These are phyloP conservation scores for Senna tora DNA, from an alignment of 306 rosid species.

Conservation along the genomic window DNA sequence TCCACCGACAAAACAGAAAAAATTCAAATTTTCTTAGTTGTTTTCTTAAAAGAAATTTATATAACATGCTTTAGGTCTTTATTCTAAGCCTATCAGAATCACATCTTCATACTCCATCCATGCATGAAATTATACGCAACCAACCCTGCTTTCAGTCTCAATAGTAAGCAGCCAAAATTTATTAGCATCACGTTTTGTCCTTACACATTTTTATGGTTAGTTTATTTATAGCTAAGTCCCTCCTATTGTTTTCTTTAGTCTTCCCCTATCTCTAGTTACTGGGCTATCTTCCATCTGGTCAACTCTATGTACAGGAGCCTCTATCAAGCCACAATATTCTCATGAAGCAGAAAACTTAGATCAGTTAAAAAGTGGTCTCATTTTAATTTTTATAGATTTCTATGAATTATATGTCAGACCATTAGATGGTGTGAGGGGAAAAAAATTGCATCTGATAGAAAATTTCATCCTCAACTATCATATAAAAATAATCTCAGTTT, in stretches of 20 bases:
- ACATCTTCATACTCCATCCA: slow-evolving; percentile 25
- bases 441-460: slow-evolving; percentile 11
- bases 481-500: slow-evolving; percentile 15
- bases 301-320: too few relatives aligned
- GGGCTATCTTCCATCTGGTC: too few relatives aligned
- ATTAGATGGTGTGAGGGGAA: slow-evolving; percentile 23
- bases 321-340: too few relatives aligned
- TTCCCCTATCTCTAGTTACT: too few relatives aligned
- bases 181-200: slow-evolving; percentile 3
- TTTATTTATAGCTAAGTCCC: too few relatives aligned
- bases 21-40: not conserved
- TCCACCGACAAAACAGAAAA: slow-evolving; percentile 15
- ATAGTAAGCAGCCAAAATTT: slow-evolving; percentile 19
- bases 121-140: slow-evolving; percentile 19
- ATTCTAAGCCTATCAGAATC: slow-evolving; percentile 13
- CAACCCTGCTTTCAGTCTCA: slow-evolving; percentile 26
- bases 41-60: not conserved
- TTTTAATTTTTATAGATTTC: not conserved
- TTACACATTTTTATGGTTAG: too few relatives aligned
- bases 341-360: not conserved
- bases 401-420: slow-evolving; percentile 17
- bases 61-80: not conserved
- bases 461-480: not conserved
- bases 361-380: slow-evolving; percentile 15
- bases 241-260: too few relatives aligned